Evolutionary conservation across 306 rosid species (phyloP).

Genomic region (Castanea crenata): DNA sequence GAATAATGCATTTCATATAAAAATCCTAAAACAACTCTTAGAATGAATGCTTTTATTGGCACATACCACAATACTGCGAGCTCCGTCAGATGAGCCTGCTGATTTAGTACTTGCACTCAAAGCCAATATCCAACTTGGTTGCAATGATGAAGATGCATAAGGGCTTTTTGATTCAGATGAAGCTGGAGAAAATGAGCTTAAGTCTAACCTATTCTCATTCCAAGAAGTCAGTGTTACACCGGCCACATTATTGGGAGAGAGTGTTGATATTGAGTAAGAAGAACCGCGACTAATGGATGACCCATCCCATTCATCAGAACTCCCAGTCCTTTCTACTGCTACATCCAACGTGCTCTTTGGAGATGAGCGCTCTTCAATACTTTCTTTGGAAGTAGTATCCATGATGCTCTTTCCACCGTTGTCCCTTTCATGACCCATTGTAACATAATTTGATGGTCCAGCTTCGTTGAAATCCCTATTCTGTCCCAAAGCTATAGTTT

Average conservation of each 20-base stretch:
- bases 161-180: not conserved
- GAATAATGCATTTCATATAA: too few relatives aligned
- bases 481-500: not conserved
- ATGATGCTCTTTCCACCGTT: not conserved
- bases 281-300: too few relatives aligned
- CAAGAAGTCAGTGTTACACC: not conserved
- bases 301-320: constrained; percentile 26
- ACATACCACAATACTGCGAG: not conserved
- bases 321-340: constrained; percentile 6
- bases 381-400: not conserved
- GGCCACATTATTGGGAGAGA: not conserved
- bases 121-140: not conserved
- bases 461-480: not conserved
- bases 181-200: not conserved
- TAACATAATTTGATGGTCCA: not conserved
- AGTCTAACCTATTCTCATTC: not conserved
- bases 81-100: not conserved
- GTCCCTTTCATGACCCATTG: not conserved
- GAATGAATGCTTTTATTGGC: too few relatives aligned
- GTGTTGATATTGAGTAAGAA: not conserved
- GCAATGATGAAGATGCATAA: not conserved
- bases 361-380: constrained; percentile 9
- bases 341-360: constrained; percentile 16
- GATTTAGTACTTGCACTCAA: not conserved
- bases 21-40: too few relatives aligned